These are phyloP conservation scores for Mucor velutinosus DNA, from an alignment of 371 early-diverging fungal genomes.

Conservation along the genomic window DNA sequence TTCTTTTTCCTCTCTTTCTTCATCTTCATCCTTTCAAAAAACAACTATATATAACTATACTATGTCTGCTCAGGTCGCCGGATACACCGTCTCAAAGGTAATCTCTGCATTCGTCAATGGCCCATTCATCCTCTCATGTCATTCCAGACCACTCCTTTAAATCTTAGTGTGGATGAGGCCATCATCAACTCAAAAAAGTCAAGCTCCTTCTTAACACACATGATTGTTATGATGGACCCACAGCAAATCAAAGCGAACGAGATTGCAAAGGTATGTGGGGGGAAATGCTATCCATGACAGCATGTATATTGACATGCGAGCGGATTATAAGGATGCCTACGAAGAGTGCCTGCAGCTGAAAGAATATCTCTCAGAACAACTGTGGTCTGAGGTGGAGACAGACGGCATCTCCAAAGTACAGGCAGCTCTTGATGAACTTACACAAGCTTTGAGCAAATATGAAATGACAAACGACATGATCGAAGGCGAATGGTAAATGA, in stretches of 20 bases:
- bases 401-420: conserved; percentile 37
- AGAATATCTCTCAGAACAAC: conserved; percentile 44
- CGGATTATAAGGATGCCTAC: conserved; percentile 36
- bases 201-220: conserved; percentile 33
- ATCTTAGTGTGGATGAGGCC: conserved; percentile 37
- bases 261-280: conserved; percentile 32
- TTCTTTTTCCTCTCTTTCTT: not conserved
- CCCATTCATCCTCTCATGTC: not conserved
- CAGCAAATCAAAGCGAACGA: conserved; percentile 39
- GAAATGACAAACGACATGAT: conserved; percentile 36
- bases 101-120: not conserved
- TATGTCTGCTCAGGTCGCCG: conserved; percentile 26
- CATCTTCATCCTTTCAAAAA: not conserved
- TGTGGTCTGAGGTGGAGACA: conserved; percentile 43
- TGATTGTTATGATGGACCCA: conserved; percentile 40
- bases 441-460: conserved; percentile 27
- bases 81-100: conserved; percentile 27
- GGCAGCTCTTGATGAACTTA: conserved; percentile 34
- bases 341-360: conserved; percentile 38
- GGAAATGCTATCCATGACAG: not conserved
- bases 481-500: conserved; percentile 23
- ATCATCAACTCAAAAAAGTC: conserved; percentile 27
- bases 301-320: not conserved
- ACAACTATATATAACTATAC: not conserved
- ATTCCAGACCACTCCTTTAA: conserved; percentile 29